Percentiles rank a stretch among this genome's conserved stretches.
Conservation (phyloP, 1,284 basidiomycete species). For the Ustilago crameri region DNA sequence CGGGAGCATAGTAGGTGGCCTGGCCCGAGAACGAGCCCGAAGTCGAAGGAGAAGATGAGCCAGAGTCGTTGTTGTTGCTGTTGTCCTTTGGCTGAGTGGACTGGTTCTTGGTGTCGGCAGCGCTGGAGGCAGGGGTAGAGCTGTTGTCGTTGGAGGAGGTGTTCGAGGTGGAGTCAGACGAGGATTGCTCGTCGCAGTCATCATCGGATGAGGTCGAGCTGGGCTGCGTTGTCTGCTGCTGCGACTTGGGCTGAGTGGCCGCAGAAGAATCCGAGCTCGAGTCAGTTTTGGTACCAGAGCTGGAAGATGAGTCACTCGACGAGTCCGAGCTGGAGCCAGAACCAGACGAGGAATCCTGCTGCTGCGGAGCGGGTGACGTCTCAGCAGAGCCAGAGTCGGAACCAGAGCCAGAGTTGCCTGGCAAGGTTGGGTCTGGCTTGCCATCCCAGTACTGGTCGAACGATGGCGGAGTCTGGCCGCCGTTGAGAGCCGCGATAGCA, state of each 20-base stretch:
- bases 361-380: neutral
- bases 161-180: constrained; percentile 16
- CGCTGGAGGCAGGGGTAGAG: constrained; percentile 10
- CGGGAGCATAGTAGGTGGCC: constrained; percentile 60
- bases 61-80: constrained; percentile 16
- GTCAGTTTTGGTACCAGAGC: constrained; percentile 1
- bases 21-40: constrained; percentile 62
- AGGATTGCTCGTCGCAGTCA: constrained; percentile 3
- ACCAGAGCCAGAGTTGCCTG: constrained; percentile 48
- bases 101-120: constrained; percentile 33
- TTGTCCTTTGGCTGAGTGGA: constrained; percentile 13
- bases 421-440: constrained; percentile 14
- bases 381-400: constrained; percentile 10
- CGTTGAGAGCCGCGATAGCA: constrained; percentile 43
- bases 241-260: constrained; percentile 6
- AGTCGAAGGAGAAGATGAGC: constrained; percentile 66
- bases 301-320: neutral
- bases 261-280: neutral
- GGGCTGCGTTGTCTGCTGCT: neutral
- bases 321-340: neutral
- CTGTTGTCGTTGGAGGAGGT: constrained; percentile 22
- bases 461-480: constrained; percentile 47
- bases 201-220: constrained; percentile 9
- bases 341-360: neutral
- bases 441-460: constrained; percentile 47